Evolutionary conservation across 768 basidiomycete genomes (phyloP).

Genomic region (Tulasnella sp.): DNA sequence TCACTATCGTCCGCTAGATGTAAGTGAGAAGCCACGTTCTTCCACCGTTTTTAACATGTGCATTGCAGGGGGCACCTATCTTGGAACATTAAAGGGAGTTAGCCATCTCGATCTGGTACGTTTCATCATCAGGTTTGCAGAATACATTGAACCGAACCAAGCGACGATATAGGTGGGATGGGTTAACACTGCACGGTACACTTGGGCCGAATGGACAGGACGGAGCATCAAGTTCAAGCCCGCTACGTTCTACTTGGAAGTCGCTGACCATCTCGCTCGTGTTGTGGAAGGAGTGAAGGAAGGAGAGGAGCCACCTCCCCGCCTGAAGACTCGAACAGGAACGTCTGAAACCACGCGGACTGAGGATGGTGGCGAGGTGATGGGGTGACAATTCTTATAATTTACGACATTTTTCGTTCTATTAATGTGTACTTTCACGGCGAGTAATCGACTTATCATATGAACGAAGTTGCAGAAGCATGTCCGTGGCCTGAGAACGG

Average conservation of each 20-base stretch:
- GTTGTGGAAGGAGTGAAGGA: slow-evolving; percentile 66
- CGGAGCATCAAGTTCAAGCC: slow-evolving; percentile 90
- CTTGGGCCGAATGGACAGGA: slow-evolving; percentile 86
- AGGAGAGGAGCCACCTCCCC: slow-evolving; percentile 21
- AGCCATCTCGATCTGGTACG: slow-evolving; percentile 82
- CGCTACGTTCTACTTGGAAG: slow-evolving; percentile 85
- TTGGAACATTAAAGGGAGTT: slow-evolving; percentile 88
- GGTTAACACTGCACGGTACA: slow-evolving; percentile 76
- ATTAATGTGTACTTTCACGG: background rate
- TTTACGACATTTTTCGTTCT: background rate
- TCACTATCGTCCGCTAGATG: slow-evolving; percentile 85
- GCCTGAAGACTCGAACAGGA: background rate
- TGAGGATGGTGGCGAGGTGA: slow-evolving; percentile 6
- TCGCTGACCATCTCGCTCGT: slow-evolving; percentile 75
- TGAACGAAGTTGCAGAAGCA: background rate
- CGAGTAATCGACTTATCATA: background rate
- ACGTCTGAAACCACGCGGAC: background rate
- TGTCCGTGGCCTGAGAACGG: slow-evolving; percentile 2
- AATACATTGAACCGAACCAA: background rate
- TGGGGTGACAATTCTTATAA: background rate
- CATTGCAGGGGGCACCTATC: slow-evolving; percentile 74
- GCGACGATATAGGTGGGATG: slow-evolving; percentile 15
- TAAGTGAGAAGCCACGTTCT: slow-evolving; percentile 20
- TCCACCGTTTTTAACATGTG: background rate
- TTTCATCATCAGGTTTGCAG: background rate